phyloP scores from a whole-genome alignment of 495 filamentous ascomycete species.

The Haplographium delicatum region DNA sequence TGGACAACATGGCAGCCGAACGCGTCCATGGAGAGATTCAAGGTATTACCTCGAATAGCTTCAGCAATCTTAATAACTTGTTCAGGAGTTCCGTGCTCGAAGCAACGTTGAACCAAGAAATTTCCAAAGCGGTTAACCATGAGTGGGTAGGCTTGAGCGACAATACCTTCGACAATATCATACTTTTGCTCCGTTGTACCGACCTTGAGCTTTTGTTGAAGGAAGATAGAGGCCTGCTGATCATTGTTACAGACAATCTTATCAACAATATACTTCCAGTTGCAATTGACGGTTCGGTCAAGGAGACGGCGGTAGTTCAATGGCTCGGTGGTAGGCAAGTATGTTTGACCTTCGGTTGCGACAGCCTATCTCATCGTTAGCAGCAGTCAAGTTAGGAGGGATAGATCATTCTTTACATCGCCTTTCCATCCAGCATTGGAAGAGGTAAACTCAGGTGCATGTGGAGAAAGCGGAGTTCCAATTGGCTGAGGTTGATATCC shows the following conservation, averaged over 20 bases:
- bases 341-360: constrained; percentile 62
- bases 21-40: constrained; percentile 93
- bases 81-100: constrained; percentile 94
- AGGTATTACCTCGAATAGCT: constrained; percentile 89
- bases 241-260: constrained; percentile 99
- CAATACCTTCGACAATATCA: constrained; percentile 94
- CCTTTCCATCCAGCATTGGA: constrained; percentile 41
- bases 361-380: constrained; percentile 31
- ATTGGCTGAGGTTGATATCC: constrained; percentile 66
- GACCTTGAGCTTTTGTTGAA: constrained; percentile 98
- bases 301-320: constrained; percentile 93
- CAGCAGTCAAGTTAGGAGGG: background rate
- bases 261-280: constrained; percentile 99
- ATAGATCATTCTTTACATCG: constrained; percentile 37
- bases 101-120: constrained; percentile 96
- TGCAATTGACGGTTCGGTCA: constrained; percentile 93
- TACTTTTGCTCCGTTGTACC: constrained; percentile 93
- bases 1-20: constrained; percentile 98
- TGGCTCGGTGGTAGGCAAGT: constrained; percentile 84
- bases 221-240: constrained; percentile 96
- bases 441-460: constrained; percentile 74
- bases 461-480: constrained; percentile 77
- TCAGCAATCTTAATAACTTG: constrained; percentile 94
- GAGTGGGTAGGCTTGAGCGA: constrained; percentile 88
- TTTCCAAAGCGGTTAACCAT: constrained; percentile 99